phyloP scores from a whole-genome alignment of 345 rosid genomes.

The Rhizophora mangle region DNA sequence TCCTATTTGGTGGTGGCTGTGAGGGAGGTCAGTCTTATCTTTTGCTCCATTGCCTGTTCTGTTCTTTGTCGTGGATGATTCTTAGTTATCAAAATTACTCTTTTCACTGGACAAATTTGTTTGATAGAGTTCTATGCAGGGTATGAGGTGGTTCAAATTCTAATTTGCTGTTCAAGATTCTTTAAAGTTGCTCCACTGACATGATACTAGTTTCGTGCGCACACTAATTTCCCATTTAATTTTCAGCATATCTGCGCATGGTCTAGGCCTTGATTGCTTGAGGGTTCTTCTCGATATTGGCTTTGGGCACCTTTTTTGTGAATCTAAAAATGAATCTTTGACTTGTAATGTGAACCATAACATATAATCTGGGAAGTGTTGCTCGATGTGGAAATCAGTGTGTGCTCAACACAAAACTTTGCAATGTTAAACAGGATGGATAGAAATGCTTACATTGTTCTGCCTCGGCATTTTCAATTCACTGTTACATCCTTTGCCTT shows the following conservation, averaged over 20 bases:
- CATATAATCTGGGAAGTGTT: too few relatives aligned
- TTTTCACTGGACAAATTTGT: background rate
- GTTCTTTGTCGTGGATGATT: background rate
- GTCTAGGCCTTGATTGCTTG: too few relatives aligned
- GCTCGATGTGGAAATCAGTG: too few relatives aligned
- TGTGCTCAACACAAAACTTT: too few relatives aligned
- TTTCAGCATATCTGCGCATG: too few relatives aligned
- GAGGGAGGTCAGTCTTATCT: conserved; percentile 71
- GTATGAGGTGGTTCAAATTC: background rate
- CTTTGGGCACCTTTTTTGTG: too few relatives aligned
- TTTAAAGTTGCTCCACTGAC: background rate
- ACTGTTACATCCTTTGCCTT: background rate
- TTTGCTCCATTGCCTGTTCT: background rate
- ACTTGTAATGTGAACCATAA: too few relatives aligned
- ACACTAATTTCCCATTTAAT: too few relatives aligned
- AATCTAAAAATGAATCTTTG: too few relatives aligned
- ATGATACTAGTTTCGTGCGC: background rate
- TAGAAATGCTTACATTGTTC: background rate
- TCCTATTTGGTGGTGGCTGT: conserved; percentile 89
- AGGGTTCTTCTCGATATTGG: too few relatives aligned
- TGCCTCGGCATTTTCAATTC: background rate
- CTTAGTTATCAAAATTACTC: background rate
- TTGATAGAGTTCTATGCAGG: background rate
- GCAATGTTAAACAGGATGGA: background rate
- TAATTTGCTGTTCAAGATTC: background rate